Percentiles rank a stretch among this genome's conserved stretches.
Conservation (phyloP, 1,284 basidiomycete species). For the Microbotryomycetes sp. region DNA sequence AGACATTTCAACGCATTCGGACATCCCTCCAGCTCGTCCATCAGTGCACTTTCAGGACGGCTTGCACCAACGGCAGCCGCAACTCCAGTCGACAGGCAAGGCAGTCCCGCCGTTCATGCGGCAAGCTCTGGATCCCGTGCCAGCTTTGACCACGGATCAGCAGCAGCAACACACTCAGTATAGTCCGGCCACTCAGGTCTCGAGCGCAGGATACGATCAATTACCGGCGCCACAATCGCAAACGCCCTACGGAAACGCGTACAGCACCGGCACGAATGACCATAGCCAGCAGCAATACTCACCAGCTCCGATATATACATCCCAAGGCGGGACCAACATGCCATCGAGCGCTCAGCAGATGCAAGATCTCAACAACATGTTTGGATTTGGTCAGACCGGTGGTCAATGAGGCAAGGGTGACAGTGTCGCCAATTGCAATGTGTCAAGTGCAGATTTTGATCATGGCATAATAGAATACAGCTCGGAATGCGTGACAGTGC, state of each 20-base stretch:
- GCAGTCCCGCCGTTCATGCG: conserved; percentile 9
- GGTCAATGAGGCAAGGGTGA: too few relatives aligned
- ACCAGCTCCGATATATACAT: too few relatives aligned
- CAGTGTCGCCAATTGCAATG: too few relatives aligned
- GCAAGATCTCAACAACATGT: background rate
- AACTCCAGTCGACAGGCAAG: background rate
- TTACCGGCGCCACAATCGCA: background rate
- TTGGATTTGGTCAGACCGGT: too few relatives aligned
- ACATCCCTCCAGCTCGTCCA: background rate
- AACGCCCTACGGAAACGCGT: background rate
- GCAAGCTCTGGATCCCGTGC: background rate
- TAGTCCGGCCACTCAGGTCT: background rate
- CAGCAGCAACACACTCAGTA: background rate
- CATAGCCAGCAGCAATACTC: too few relatives aligned
- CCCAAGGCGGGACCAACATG: background rate
- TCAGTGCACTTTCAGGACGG: background rate
- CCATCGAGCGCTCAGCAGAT: background rate
- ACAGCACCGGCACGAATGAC: too few relatives aligned
- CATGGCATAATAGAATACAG: too few relatives aligned
- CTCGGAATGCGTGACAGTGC: too few relatives aligned
- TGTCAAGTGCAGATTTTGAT: too few relatives aligned
- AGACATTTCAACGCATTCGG: background rate
- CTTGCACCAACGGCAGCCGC: background rate
- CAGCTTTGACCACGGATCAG: conserved; percentile 3
- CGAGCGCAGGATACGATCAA: background rate